A percentile compares a stretch with the other conserved stretches of the same genome.
phyloP scores from a whole-genome alignment of 352 stramenopile genomes.

The Globisporangium viniferum region DNA sequence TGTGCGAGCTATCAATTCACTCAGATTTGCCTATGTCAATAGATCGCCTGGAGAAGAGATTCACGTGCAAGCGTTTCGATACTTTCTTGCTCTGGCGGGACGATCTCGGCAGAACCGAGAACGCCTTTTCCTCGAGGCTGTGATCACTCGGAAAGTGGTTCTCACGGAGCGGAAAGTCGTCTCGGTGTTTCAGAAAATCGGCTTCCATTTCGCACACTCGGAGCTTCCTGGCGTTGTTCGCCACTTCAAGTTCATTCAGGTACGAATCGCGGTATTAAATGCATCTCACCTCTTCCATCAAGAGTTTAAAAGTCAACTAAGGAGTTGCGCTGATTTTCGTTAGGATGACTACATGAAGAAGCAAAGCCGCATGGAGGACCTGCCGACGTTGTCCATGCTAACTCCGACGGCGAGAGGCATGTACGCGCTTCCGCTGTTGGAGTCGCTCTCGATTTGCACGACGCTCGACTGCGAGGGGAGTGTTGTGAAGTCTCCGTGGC shows the following conservation, averaged over 20 bases:
- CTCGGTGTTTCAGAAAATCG: slow-evolving; percentile 47
- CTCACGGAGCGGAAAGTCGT: slow-evolving; percentile 59
- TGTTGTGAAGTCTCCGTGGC: slow-evolving; percentile 30
- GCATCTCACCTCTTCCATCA: background rate
- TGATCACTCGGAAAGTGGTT: slow-evolving; percentile 60
- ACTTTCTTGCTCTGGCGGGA: slow-evolving; percentile 50
- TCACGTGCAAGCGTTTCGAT: slow-evolving; percentile 50
- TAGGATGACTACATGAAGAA: slow-evolving; percentile 48
- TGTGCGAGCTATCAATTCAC: background rate
- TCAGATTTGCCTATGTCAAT: background rate
- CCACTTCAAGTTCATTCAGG: slow-evolving; percentile 51
- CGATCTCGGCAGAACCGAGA: slow-evolving; percentile 45
- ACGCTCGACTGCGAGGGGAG: slow-evolving; percentile 30
- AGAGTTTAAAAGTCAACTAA: background rate
- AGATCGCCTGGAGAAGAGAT: slow-evolving; percentile 56
- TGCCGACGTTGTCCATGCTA: slow-evolving; percentile 58
- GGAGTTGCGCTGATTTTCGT: background rate
- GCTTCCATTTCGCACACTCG: slow-evolving; percentile 46
- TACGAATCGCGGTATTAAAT: slow-evolving; percentile 4
- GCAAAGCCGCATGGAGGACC: slow-evolving; percentile 54
- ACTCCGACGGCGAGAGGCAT: slow-evolving; percentile 31
- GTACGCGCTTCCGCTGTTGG: slow-evolving; percentile 50
- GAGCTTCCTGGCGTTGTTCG: slow-evolving; percentile 48
- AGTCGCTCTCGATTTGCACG: slow-evolving; percentile 36
- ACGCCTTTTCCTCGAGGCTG: slow-evolving; percentile 51